Percentiles rank a stretch among this genome's conserved stretches.
Evolutionary conservation across 2,329 filamentous ascomycete species (phyloP).

Genomic region (Orbilia brochopaga): DNA sequence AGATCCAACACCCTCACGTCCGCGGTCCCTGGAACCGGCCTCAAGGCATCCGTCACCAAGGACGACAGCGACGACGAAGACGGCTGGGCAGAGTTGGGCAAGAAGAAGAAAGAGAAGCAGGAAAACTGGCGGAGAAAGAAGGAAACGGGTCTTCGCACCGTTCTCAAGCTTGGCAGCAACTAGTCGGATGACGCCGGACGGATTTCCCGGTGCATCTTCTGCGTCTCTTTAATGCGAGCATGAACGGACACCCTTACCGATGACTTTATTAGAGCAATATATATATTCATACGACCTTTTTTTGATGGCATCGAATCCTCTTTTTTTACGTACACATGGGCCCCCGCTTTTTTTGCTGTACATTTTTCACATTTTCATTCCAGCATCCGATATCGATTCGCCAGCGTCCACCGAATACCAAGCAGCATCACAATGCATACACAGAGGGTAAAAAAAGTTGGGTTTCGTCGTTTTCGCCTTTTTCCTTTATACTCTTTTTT

Average conservation of each 20-base stretch:
- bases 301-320: constrained; percentile 38
- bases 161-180: constrained; percentile 45
- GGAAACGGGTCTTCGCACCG: constrained; percentile 53
- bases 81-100: constrained; percentile 73
- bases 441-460: constrained; percentile 34
- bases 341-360: constrained; percentile 35
- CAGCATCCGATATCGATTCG: constrained; percentile 35
- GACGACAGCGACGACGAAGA: constrained; percentile 69
- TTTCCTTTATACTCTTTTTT: no score
- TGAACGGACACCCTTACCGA: constrained; percentile 36
- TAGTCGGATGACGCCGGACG: constrained; percentile 4
- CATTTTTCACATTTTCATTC: constrained; percentile 44
- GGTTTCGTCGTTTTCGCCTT: constrained; percentile 16
- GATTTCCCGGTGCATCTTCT: not conserved
- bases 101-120: constrained; percentile 72
- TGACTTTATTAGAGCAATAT: constrained; percentile 34
- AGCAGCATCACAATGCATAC: constrained; percentile 11
- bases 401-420: constrained; percentile 7
- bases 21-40: constrained; percentile 54
- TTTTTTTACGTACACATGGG: constrained; percentile 33
- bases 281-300: constrained; percentile 41
- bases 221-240: constrained; percentile 27
- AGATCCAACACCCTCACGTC: constrained; percentile 61
- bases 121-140: constrained; percentile 71
- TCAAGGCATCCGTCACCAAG: constrained; percentile 57